These are phyloP conservation scores for Aspergillus campestris DNA, from an alignment of 495 filamentous ascomycete genomes.

Conservation along the genomic window DNA sequence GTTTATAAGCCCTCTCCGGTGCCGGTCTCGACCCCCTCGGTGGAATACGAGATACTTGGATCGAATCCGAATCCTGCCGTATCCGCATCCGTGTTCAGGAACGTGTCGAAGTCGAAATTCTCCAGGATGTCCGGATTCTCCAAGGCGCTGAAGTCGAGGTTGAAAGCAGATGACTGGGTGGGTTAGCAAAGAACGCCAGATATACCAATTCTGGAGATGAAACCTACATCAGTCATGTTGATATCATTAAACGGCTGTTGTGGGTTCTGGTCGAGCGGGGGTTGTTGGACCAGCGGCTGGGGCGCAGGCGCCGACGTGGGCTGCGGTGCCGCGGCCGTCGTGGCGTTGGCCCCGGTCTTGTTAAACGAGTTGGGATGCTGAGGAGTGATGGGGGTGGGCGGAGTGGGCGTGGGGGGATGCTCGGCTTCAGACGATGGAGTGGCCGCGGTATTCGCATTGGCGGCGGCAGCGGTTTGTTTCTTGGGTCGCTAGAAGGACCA, in stretches of 20 bases:
- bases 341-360: conserved; percentile 46
- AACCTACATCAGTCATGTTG: conserved; percentile 34
- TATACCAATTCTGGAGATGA: conserved; percentile 15
- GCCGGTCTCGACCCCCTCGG: conserved; percentile 45
- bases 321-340: conserved; percentile 31
- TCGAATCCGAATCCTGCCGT: conserved; percentile 46
- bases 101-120: conserved; percentile 94
- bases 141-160: conserved; percentile 54
- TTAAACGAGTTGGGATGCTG: conserved; percentile 57
- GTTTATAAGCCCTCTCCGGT: conserved; percentile 38
- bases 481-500: conserved; percentile 39
- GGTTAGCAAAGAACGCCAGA: conserved; percentile 9
- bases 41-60: conserved; percentile 31
- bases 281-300: conserved; percentile 34
- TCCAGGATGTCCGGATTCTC: conserved; percentile 66
- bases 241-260: conserved; percentile 26
- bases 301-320: conserved; percentile 35
- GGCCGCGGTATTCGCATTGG: conserved; percentile 49
- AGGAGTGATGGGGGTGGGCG: conserved; percentile 82
- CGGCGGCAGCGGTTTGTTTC: conserved; percentile 56
- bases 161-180: conserved; percentile 25
- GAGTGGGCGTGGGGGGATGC: conserved; percentile 67
- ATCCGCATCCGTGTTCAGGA: conserved; percentile 60
- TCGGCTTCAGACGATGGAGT: conserved; percentile 71
- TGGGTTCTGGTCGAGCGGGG: conserved; percentile 34